Evolutionary conservation across 257 asterid species (phyloP).

Genomic region (Capsicum chinense): DNA sequence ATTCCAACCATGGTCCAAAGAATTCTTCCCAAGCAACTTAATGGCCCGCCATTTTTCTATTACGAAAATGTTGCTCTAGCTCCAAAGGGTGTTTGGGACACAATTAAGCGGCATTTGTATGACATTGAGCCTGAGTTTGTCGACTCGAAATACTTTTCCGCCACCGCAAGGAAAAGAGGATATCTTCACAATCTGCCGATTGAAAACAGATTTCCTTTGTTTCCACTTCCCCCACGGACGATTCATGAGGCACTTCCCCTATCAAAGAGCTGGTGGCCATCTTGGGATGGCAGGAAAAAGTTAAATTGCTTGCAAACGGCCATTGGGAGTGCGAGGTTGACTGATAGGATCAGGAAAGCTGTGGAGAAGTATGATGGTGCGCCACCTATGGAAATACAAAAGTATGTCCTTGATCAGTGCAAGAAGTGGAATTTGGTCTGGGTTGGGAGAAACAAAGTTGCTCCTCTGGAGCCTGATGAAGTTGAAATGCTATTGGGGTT

Average conservation of each 20-base stretch:
- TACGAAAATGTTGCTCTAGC: constrained; percentile 58
- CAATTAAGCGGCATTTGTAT: constrained; percentile 32
- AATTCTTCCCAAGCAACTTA: constrained; percentile 43
- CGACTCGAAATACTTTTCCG: constrained; percentile 51
- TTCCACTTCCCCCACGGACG: constrained; percentile 50
- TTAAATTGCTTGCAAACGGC: constrained; percentile 55
- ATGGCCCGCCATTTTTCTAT: constrained; percentile 51
- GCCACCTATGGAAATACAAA: constrained; percentile 59
- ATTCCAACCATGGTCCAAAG: constrained; percentile 28
- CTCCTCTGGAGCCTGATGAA: constrained; percentile 89
- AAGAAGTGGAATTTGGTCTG: constrained; percentile 90
- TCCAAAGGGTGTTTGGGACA: constrained; percentile 55
- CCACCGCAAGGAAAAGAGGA: constrained; percentile 54
- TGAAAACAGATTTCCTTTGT: constrained; percentile 43
- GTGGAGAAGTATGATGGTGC: constrained; percentile 41
- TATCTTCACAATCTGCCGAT: constrained; percentile 53
- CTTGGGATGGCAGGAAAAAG: constrained; percentile 49
- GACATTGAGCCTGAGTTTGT: constrained; percentile 52
- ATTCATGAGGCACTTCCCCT: constrained; percentile 52
- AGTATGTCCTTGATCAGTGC: constrained; percentile 61
- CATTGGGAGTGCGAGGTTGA: constrained; percentile 49
- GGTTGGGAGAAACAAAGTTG: constrained; percentile 86
- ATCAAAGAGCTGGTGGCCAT: constrained; percentile 57
- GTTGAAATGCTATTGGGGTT: constrained; percentile 80
- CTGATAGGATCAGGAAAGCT: constrained; percentile 47